These are phyloP conservation scores for Quercus parvula DNA, from an alignment of 306 rosid species.

Conservation along the genomic window DNA sequence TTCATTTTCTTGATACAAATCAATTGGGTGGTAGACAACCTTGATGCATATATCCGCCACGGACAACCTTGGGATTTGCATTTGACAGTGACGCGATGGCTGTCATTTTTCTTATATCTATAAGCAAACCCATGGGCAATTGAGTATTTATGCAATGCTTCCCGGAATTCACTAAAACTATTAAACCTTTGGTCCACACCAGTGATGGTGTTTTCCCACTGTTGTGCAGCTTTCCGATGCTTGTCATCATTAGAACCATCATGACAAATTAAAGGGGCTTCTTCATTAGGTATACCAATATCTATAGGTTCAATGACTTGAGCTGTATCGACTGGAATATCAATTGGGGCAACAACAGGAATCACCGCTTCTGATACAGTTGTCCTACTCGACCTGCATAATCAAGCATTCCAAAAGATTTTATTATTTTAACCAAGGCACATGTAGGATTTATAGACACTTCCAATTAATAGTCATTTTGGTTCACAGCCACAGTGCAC, in stretches of 20 bases:
- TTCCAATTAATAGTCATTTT: conserved; percentile 6
- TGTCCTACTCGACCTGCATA: conserved; percentile 87
- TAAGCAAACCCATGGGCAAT: conserved; percentile 95
- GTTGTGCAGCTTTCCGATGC: conserved; percentile 77
- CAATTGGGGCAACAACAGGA: conserved; percentile 52
- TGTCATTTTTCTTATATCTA: conserved; percentile 88
- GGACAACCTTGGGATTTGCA: conserved; percentile 94
- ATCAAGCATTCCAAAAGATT: conserved; percentile 21
- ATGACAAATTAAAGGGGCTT: conserved; percentile 35
- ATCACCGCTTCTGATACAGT: conserved; percentile 79
- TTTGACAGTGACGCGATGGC: conserved; percentile 93
- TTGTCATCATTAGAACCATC: conserved; percentile 43
- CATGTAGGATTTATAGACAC: neutral
- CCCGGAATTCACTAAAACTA: conserved; percentile 87
- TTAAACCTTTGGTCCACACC: conserved; percentile 95
- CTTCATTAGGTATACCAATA: conserved; percentile 42
- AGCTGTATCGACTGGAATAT: conserved; percentile 32
- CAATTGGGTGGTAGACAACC: conserved; percentile 82
- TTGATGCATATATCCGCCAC: conserved; percentile 95
- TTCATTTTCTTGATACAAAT: conserved; percentile 94
- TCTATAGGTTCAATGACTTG: conserved; percentile 36
- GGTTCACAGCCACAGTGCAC: conserved; percentile 5
- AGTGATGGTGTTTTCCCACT: conserved; percentile 95
- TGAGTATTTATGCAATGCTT: conserved; percentile 92
- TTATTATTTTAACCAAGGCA: conserved; percentile 1